Percentiles rank a stretch among this genome's conserved stretches.
Evolutionary conservation across 140 eudicot species (phyloP).

Genomic region (Flaveria floridana): DNA sequence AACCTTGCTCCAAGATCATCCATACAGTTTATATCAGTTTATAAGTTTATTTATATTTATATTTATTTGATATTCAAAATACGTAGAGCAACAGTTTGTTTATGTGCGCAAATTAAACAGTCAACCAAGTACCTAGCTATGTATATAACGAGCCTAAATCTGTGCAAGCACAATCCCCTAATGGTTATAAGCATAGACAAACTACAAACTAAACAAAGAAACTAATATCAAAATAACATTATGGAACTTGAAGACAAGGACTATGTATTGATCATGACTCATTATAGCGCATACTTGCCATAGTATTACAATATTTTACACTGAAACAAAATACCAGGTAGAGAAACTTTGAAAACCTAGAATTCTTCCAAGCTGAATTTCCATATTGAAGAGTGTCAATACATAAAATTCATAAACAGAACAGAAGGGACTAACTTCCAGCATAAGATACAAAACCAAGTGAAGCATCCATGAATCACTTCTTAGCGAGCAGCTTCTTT

Average conservation of each 20-base stretch:
- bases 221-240: constrained; percentile 6
- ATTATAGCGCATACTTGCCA: constrained; percentile 8
- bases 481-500: constrained; percentile 85
- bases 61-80: background rate
- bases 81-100: background rate
- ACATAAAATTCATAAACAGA: constrained; percentile 25
- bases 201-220: background rate
- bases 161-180: background rate
- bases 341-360: background rate
- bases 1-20: background rate
- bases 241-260: background rate
- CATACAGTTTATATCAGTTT: background rate
- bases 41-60: background rate
- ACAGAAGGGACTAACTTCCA: constrained; percentile 15
- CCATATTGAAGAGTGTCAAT: constrained; percentile 16
- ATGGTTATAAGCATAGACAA: constrained; percentile 12
- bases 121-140: background rate
- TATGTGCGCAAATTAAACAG: background rate
- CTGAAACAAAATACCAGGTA: constrained; percentile 1
- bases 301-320: constrained; percentile 7
- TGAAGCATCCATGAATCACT: constrained; percentile 44
- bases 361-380: constrained; percentile 5
- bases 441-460: constrained; percentile 28
- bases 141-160: background rate
- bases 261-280: background rate